Conservation (phyloP, 768 basidiomycete species). For the Leucocoprinus leucothites region DNA sequence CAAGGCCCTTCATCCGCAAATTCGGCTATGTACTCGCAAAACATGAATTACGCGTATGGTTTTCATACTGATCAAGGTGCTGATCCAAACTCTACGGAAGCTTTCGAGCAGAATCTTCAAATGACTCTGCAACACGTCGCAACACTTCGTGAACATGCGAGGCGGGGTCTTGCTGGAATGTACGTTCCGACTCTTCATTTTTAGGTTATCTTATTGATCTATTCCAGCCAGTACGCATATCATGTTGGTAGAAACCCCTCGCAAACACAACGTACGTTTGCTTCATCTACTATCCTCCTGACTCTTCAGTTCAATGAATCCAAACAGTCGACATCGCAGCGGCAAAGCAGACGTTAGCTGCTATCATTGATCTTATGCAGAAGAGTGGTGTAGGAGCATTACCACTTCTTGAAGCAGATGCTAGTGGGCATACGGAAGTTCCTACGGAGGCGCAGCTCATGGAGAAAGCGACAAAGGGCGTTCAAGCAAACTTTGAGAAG, state of each 20-base stretch:
- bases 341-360: constrained; percentile 48
- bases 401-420: constrained; percentile 34
- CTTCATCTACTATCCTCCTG: not conserved
- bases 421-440: not conserved
- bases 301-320: not conserved
- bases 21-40: not conserved
- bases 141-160: constrained; percentile 45
- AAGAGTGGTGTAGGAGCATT: constrained; percentile 66
- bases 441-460: constrained; percentile 48
- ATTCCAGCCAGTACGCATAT: constrained; percentile 59
- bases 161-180: constrained; percentile 50
- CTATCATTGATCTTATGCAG: constrained; percentile 46
- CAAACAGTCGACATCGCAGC: constrained; percentile 42
- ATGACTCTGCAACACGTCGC: constrained; percentile 45
- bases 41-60: constrained; percentile 2
- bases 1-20: no score
- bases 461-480: constrained; percentile 34
- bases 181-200: constrained; percentile 27
- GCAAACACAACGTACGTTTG: constrained; percentile 49
- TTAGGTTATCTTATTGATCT: not conserved
- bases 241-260: constrained; percentile 49
- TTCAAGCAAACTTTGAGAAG: constrained; percentile 47
- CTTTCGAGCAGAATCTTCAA: constrained; percentile 59
- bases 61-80: constrained; percentile 22
- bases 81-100: constrained; percentile 58